A percentile compares a stretch with the other conserved stretches of the same genome.
These are phyloP conservation scores for Boletus edulis DNA, from an alignment of 768 basidiomycete genomes.

Conservation along the genomic window DNA sequence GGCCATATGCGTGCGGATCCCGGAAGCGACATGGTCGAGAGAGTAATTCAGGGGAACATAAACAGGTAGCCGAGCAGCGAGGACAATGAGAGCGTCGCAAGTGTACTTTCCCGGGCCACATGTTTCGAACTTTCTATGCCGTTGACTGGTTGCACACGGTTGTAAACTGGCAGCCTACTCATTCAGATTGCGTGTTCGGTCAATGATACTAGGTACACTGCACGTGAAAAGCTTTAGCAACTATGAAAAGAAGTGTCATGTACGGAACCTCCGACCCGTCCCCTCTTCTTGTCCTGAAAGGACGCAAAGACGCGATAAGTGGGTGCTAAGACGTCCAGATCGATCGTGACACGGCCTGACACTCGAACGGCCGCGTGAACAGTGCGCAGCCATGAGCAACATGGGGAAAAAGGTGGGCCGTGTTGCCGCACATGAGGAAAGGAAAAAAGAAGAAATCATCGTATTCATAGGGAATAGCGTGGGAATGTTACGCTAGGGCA, in stretches of 20 bases:
- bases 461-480: constrained; percentile 5
- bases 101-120: too few relatives aligned
- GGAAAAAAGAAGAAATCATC: background rate
- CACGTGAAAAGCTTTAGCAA: background rate
- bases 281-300: constrained; percentile 39
- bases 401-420: constrained; percentile 78
- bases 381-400: constrained; percentile 80
- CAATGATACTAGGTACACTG: background rate
- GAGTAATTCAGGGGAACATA: too few relatives aligned
- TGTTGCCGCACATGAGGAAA: constrained; percentile 71
- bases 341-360: constrained; percentile 80
- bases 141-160: too few relatives aligned
- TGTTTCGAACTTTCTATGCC: too few relatives aligned
- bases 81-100: too few relatives aligned
- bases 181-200: too few relatives aligned
- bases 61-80: too few relatives aligned
- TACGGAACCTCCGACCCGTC: constrained; percentile 79
- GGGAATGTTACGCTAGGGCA: constrained; percentile 22
- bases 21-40: too few relatives aligned
- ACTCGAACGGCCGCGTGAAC: constrained; percentile 78
- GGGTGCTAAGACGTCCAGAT: constrained; percentile 84
- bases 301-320: constrained; percentile 45
- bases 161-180: too few relatives aligned
- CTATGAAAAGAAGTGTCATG: constrained; percentile 18
- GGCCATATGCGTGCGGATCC: too few relatives aligned